Evolutionary conservation across 2,329 filamentous ascomycete genomes (phyloP), one percentile per base, ranked within the genome.

Genomic region (Aspergillus texensis): DNA sequence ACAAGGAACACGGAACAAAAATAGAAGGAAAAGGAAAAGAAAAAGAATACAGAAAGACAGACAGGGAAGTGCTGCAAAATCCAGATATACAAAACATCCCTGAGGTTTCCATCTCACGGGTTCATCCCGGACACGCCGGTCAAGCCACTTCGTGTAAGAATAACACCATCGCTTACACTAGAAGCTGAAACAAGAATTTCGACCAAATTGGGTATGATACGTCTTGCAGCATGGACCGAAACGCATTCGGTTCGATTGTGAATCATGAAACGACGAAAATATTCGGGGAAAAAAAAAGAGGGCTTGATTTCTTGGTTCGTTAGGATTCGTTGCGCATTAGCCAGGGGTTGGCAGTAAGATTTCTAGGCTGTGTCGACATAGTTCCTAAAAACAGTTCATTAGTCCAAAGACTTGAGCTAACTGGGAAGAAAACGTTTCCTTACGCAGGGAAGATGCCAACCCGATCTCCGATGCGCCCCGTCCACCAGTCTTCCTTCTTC

Each of bases 401-500:
- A 69, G 68, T 52, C n/a, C n/a, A 24, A 50, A 43, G 19, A 16
- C 30, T 16, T 53, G 8, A 26, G 55, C n/a, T n/a, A 24, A 36
- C 5, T 14, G 30, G n/a, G 36, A 53, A 28, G 32, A 55, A 57
- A 11, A 41, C 21, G 57, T 24, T 21, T 34, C 36, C 81, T 67
- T 80, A 87, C 86, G 92, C 95, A 0, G 95, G 95, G 80, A 99
- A 99, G 68, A 97, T 96, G 43, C 95, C 95, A 61, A 94, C 91
- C 70, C 89, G 86, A 68, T 88, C 86, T 34, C 94, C 94, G 73
- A 97, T 89, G 79, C 91, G 90, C 30, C 95, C 95, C 21, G 94
- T 98, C 95, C 94, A 98, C 94, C 94, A 98, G 77, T 98, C 94
- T 62, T 93, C 94, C 63, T 92, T 91, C 71, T 91, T 97, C 5